Evolutionary conservation across 192 early-diverging fungal genomes (phyloP).

Genomic region (Linnemannia schmuckeri): DNA sequence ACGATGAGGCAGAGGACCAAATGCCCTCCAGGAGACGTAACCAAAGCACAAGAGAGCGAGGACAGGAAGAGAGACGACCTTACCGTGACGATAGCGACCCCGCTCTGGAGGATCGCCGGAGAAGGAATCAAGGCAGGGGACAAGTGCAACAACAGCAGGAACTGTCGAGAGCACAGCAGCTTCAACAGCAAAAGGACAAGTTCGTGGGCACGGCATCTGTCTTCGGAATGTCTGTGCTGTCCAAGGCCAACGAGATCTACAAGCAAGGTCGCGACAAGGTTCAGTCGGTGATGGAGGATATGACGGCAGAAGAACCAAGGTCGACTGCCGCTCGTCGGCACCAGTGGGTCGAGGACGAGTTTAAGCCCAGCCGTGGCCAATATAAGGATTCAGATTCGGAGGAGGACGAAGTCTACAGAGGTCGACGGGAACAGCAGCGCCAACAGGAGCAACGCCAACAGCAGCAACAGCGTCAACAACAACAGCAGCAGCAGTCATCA

Average conservation of each 20-base stretch:
- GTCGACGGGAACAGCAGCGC: constrained; percentile 25
- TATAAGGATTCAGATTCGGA: constrained; percentile 55
- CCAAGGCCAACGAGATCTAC: constrained; percentile 76
- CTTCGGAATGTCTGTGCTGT: constrained; percentile 72
- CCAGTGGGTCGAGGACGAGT: constrained; percentile 30
- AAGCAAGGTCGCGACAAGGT: constrained; percentile 73
- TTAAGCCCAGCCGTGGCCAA: constrained; percentile 3
- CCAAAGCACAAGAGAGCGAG: not conserved
- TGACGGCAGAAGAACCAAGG: constrained; percentile 58
- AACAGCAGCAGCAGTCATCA: constrained; percentile 15
- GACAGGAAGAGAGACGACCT: constrained; percentile 6
- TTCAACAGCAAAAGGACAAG: constrained; percentile 67
- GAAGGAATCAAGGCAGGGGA: constrained; percentile 16
- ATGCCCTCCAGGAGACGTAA: constrained; percentile 16
- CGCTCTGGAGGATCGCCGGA: constrained; percentile 29
- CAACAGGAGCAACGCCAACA: constrained; percentile 17
- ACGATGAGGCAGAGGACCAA: constrained; percentile 49
- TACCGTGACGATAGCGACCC: constrained; percentile 38
- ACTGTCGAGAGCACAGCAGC: constrained; percentile 25
- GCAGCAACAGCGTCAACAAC: constrained; percentile 16
- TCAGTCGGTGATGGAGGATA: constrained; percentile 71
- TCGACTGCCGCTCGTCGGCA: constrained; percentile 27
- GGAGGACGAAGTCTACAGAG: constrained; percentile 40
- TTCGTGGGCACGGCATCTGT: constrained; percentile 67
- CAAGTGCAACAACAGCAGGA: constrained; percentile 27